Evolutionary conservation across 2,329 filamentous ascomycete genomes (phyloP).

Genomic region (Colletotrichum lini): DNA sequence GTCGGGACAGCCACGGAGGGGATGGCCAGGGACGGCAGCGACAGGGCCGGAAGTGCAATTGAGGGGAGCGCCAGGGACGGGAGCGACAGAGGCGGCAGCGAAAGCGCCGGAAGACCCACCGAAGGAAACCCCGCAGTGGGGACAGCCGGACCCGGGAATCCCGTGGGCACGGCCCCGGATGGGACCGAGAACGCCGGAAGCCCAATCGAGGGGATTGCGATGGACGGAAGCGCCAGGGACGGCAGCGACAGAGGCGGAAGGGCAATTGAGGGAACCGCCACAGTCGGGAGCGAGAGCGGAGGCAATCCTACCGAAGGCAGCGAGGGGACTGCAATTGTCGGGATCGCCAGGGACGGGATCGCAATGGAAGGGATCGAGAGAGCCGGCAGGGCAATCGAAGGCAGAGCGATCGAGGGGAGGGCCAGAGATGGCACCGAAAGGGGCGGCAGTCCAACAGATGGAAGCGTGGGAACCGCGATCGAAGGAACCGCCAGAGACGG

Average conservation of each 20-base stretch:
- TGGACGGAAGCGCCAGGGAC: background rate
- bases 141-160: too few relatives aligned
- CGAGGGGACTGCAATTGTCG: background rate
- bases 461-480: background rate
- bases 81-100: background rate
- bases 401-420: background rate
- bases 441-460: background rate
- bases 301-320: background rate
- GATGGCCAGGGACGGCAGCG: background rate
- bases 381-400: background rate
- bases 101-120: too few relatives aligned
- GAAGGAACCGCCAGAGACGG: background rate
- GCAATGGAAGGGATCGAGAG: background rate
- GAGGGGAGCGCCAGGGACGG: background rate
- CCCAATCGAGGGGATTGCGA: background rate
- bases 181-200: background rate
- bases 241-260: background rate
- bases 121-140: too few relatives aligned
- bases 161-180: background rate
- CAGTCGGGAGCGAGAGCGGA: background rate
- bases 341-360: background rate
- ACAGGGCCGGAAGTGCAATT: background rate
- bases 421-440: background rate
- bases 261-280: background rate
- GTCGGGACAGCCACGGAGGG: background rate